Base-by-base conservation (phyloP, 495 filamentous ascomycete genomes). In the Collariella sp. region DNA sequence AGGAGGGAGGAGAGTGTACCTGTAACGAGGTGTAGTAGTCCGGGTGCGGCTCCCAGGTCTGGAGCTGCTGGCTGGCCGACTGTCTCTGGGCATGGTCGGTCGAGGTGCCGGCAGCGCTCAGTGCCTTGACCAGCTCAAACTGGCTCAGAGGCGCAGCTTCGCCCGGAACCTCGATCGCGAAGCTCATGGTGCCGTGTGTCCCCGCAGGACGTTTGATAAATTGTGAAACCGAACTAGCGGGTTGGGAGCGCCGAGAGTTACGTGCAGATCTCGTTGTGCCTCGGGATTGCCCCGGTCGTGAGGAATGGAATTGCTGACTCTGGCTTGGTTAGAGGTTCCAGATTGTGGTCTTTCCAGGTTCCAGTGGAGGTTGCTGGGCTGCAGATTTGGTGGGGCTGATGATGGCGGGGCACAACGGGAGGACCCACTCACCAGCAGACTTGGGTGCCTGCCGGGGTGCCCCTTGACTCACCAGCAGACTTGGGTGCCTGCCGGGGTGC, bases 21-120 rank as follows among this genome's bases (percentile, higher is more conserved):
- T 96, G 91, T 47, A 98, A 75, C 36, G 82, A 74, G n/a, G 79
- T 73, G 67, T 89, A 90, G 69, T 84, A 97, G 20, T 84, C 81
- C 13, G 71, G 64, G n/a, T 83, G 68, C 20, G 76, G 81, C 66
- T 95, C 89, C 93, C 93, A 98, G 50, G 83, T 72, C 58, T 87
- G 77, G 13, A 98, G 81, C 70, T 97, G 93, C 65, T 87, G 79
- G 2, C 83, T 82, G 26, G 85, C 89, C 11, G 86, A 82, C 63
- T 89, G 85, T 26, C 95, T 80, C 57, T 86, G 83, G 54, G 83
- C 81, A 45, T 85, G 81, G 43, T 86, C 80, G 43, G 76, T 79
- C n/a, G 87, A 90, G 20, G 83, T 75, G 3, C 89, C 87, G 22
- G 89, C 91, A 23, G 83, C 76, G 23, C 82, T 71, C 46, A 97